Evolutionary conservation across 2,329 filamentous ascomycete species (phyloP).

Genomic region (Simplicillium sp.): DNA sequence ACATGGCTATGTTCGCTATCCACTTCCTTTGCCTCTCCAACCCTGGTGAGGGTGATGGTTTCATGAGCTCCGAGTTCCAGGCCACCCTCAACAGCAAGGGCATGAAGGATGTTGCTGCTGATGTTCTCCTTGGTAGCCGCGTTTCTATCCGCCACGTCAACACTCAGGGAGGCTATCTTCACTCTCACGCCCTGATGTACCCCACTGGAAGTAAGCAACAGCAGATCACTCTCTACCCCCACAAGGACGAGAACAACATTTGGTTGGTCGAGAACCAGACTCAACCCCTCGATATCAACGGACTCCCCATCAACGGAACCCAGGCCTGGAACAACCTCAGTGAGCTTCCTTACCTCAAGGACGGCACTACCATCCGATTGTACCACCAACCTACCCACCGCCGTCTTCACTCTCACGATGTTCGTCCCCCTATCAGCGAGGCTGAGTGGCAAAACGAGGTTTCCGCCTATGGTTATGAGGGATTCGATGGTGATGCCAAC

Average conservation of each 20-base stretch:
- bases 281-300: conserved; percentile 70
- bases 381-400: conserved; percentile 79
- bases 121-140: conserved; percentile 82
- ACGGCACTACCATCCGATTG: conserved; percentile 72
- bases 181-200: conserved; percentile 97
- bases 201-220: conserved; percentile 96
- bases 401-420: conserved; percentile 91
- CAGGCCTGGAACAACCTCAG: conserved; percentile 70
- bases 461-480: conserved; percentile 94
- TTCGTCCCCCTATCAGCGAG: conserved; percentile 77
- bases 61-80: conserved; percentile 99
- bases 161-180: conserved; percentile 94
- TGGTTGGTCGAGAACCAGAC: conserved; percentile 96
- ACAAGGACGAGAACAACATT: conserved; percentile 98
- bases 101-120: conserved; percentile 90
- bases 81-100: conserved; percentile 92
- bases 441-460: conserved; percentile 93
- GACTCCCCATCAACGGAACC: conserved; percentile 70
- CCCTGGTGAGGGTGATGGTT: conserved; percentile 93
- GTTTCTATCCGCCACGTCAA: conserved; percentile 87
- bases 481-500: conserved; percentile 93
- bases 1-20: conserved; percentile 94
- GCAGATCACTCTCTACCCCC: conserved; percentile 94
- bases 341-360: conserved; percentile 59
- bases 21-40: conserved; percentile 92